Evolutionary conservation across 202 grass and related monocot genomes (phyloP).

Genomic region (Setaria viridis): DNA sequence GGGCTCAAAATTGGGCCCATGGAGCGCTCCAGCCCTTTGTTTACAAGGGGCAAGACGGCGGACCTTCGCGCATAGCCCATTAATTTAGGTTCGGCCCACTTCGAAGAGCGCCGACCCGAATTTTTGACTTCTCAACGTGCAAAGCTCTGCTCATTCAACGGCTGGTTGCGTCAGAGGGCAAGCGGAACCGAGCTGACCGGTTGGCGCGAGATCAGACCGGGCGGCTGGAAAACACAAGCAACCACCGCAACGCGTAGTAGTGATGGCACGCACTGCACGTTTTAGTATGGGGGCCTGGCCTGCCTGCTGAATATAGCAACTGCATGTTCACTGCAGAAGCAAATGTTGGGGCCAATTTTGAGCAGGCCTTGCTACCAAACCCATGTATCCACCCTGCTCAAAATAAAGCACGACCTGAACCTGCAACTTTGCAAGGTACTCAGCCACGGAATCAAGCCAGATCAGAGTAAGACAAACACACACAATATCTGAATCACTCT

Average conservation of each 20-base stretch:
- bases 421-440: neutral
- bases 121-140: too few species aligned
- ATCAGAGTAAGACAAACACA: neutral
- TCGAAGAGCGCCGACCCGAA: too few species aligned
- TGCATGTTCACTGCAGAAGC: neutral
- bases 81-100: too few species aligned
- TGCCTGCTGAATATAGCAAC: neutral
- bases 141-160: too few species aligned
- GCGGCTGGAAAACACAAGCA: neutral
- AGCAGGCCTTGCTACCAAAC: neutral
- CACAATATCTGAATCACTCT: neutral
- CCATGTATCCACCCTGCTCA: too few species aligned
- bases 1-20: too few species aligned
- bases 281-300: neutral
- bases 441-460: neutral
- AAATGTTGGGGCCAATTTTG: neutral
- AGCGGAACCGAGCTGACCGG: neutral
- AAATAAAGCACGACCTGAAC: too few species aligned
- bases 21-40: too few species aligned
- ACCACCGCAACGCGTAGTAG: neutral
- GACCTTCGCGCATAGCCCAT: too few species aligned
- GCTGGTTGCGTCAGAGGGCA: too few species aligned
- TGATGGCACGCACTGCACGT: neutral
- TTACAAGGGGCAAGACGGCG: too few species aligned
- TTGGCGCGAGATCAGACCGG: neutral